A percentile compares a stretch with the other conserved stretches of the same genome.
These are phyloP conservation scores for Penicillium aurantiogriseum DNA, from an alignment of 2,329 filamentous ascomycete species.

Conservation along the genomic window DNA sequence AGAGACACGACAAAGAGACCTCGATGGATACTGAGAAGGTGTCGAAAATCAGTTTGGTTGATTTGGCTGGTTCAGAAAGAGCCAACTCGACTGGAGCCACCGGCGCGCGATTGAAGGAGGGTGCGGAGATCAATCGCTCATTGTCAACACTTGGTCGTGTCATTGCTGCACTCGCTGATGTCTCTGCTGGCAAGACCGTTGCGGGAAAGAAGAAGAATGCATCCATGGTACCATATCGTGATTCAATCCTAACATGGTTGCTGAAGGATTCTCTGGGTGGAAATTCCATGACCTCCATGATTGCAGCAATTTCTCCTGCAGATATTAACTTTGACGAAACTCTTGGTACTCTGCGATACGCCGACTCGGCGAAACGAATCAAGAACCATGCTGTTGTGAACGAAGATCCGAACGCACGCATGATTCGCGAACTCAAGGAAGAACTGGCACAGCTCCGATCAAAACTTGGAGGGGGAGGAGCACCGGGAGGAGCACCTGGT, in stretches of 20 bases:
- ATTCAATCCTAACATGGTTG: constrained; percentile 94
- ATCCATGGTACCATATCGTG: constrained; percentile 88
- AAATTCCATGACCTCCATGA: constrained; percentile 99
- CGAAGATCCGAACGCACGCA: constrained; percentile 96
- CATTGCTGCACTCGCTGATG: constrained; percentile 89
- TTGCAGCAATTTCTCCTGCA: constrained; percentile 94
- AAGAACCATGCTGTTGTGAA: constrained; percentile 99
- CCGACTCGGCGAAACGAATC: constrained; percentile 96
- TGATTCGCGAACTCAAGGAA: constrained; percentile 97
- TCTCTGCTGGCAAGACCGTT: constrained; percentile 65
- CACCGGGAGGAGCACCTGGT: constrained; percentile 43
- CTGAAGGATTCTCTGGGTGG: constrained; percentile 95
- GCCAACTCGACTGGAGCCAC: constrained; percentile 97
- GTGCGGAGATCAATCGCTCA: constrained; percentile 96
- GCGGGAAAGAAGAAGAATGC: constrained; percentile 74
- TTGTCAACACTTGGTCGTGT: constrained; percentile 95
- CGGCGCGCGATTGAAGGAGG: constrained; percentile 90
- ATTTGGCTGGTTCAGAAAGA: constrained; percentile 95
- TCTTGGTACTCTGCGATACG: constrained; percentile 89
- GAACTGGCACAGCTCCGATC: constrained; percentile 81
- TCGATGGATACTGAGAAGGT: constrained; percentile 98
- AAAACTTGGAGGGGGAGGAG: constrained; percentile 69
- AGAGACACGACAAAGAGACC: constrained; percentile 83
- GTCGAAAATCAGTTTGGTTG: constrained; percentile 95
- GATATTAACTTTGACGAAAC: constrained; percentile 99